These are phyloP conservation scores for Xylaria sp. DNA, from an alignment of 2,329 filamentous ascomycete genomes.

Conservation along the genomic window DNA sequence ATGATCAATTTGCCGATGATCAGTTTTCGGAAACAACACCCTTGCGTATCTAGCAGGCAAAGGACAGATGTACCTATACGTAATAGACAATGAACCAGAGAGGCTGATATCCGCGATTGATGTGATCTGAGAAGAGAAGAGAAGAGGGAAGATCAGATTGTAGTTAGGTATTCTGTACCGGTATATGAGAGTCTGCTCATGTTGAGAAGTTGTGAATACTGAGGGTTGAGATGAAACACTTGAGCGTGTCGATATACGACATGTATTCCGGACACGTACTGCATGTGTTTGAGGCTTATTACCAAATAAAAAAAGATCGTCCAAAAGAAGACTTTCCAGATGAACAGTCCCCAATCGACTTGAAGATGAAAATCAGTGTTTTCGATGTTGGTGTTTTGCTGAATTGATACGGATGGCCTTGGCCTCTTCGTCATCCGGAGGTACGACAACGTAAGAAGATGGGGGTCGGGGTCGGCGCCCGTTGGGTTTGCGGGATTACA, in stretches of 20 bases:
- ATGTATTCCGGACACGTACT: neutral
- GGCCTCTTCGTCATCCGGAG: too few relatives aligned
- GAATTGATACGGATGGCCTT: too few relatives aligned
- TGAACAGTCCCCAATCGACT: too few relatives aligned
- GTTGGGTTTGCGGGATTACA: too few relatives aligned
- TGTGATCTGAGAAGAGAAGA: neutral
- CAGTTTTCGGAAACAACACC: neutral
- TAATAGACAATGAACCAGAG: constrained; percentile 10
- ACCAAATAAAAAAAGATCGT: too few relatives aligned
- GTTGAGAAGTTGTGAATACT: too few relatives aligned
- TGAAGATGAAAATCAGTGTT: too few relatives aligned
- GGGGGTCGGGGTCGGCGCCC: too few relatives aligned
- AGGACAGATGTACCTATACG: constrained; percentile 5
- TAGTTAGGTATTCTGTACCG: neutral
- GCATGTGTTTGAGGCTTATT: neutral
- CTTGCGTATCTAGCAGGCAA: neutral
- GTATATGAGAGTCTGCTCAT: neutral
- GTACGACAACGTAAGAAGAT: too few relatives aligned
- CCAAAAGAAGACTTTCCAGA: too few relatives aligned
- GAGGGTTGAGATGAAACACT: too few relatives aligned
- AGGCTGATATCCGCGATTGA: neutral
- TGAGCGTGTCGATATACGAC: neutral
- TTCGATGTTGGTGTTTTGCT: too few relatives aligned
- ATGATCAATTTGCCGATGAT: neutral
- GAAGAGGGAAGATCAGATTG: neutral